Base-by-base conservation (phyloP, 768 basidiomycete genomes). In the Psilocybe sp. region DNA sequence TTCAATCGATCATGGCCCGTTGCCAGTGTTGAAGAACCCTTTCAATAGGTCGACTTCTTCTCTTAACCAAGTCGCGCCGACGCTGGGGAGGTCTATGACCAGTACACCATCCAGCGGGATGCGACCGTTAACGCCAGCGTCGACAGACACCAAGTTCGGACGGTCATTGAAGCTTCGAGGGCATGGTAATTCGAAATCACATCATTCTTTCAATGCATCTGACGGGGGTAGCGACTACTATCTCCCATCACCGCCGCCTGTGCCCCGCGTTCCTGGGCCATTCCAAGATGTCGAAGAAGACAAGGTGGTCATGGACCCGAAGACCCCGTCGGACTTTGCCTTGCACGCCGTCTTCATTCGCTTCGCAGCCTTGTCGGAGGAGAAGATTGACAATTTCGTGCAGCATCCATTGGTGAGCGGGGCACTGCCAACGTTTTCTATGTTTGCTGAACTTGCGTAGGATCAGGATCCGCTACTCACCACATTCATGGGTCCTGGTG, bases 341-440 rank as follows among this genome's bases (percentile, higher is more conserved):
- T 70, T 95, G 11, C 89, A 92, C 61, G 89, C 91, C 0, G 79
- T 95, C 5, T 93, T 95, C 64, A 89, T 91, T 37, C 84, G 88
- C 2, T 95, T 95, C 58, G 89, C 88, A 8, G 79, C 85, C 1
- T 73, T 80, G 4, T 89, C 90, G 1, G 92, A 96, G 66, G 72
- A 71, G 23, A 92, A 92, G 60, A 86, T 95, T n/a, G 81, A 86
- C 10, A 64, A 69, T 3, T 92, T 92, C 60, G 72, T 94, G 47
- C 79, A 78, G 9, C 78, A 85, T 51, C 75, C 78, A 37, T 64
- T 87, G 57, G 91, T 92, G 58, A 58, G 87, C 40, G 44, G 12
- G 40, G 31, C 36, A 32, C n/a, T 23, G 20, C 31, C 32, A 28
- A 28, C 31, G 32, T 32, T 38, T 37, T 14, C 9, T n/a, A 35